These are phyloP conservation scores for Chlorokybus atmophyticus DNA, from an alignment of 139 green algal species.

Conservation along the genomic window DNA sequence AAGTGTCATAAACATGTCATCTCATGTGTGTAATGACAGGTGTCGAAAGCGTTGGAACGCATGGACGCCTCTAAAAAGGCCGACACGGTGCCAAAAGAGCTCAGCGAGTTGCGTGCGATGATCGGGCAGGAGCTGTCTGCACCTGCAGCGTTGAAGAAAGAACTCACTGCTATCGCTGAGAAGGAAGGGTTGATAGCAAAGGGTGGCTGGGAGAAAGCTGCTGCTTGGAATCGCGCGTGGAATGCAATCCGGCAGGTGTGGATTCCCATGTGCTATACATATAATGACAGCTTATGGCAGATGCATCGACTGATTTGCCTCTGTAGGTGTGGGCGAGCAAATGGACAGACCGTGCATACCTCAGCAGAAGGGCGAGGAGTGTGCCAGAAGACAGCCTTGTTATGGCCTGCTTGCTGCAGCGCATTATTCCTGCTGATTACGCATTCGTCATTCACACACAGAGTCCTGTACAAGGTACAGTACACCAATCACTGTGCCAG, in stretches of 20 bases:
- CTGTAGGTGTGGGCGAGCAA: conserved; percentile 72
- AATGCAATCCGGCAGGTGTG: conserved; percentile 49
- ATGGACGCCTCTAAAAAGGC: too few species aligned
- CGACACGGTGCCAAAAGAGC: too few species aligned
- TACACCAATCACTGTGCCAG: conserved; percentile 24
- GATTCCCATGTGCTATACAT: too few species aligned
- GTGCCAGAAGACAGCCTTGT: conserved; percentile 56
- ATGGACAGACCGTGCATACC: conserved; percentile 29
- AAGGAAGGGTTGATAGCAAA: conserved; percentile 7
- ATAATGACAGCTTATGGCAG: too few species aligned
- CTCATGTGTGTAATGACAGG: too few species aligned
- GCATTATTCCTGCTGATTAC: conserved; percentile 63
- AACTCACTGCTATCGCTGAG: conserved; percentile 61
- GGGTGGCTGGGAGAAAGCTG: background rate
- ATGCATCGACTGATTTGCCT: too few species aligned
- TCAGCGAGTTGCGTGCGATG: background rate
- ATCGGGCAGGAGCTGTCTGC: conserved; percentile 51
- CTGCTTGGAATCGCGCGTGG: conserved; percentile 42
- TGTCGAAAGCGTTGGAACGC: too few species aligned
- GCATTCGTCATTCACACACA: conserved; percentile 87
- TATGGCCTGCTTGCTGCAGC: conserved; percentile 43
- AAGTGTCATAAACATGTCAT: conserved; percentile 30
- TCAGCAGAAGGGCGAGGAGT: conserved; percentile 40
- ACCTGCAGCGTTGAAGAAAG: conserved; percentile 39
- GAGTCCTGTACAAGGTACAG: conserved; percentile 66